A percentile compares a stretch with the other conserved stretches of the same genome.
Evolutionary conservation across 257 asterid species (phyloP).

Genomic region (Solanum dulcamara): DNA sequence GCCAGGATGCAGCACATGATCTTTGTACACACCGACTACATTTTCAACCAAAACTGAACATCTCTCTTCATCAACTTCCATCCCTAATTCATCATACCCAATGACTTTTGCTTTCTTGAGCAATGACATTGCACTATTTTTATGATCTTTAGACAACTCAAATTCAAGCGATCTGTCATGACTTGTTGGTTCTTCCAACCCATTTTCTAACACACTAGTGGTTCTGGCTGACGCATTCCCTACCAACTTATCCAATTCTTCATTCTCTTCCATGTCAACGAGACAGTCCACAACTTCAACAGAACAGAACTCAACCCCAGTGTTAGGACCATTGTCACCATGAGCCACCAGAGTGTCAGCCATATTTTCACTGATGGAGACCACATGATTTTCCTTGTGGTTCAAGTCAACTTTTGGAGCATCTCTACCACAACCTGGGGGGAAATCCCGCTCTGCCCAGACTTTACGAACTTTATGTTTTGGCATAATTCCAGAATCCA

Average conservation of each 20-base stretch:
- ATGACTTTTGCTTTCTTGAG: background rate
- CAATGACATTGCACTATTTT: background rate
- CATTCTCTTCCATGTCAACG: constrained; percentile 12
- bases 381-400: constrained; percentile 8
- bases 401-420: constrained; percentile 2
- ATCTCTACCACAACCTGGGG: constrained; percentile 47
- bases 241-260: constrained; percentile 27
- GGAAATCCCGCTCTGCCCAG: constrained; percentile 48
- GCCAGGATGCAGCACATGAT: background rate
- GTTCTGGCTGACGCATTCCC: constrained; percentile 12
- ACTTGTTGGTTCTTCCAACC: constrained; percentile 7
- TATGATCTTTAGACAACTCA: constrained; percentile 5
- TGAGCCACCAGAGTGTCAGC: background rate
- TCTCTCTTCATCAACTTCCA: constrained; percentile 6
- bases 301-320: constrained; percentile 9
- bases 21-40: background rate
- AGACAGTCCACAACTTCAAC: constrained; percentile 5
- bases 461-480: constrained; percentile 53
- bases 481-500: constrained; percentile 7
- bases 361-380: constrained; percentile 6
- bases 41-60: constrained; percentile 1
- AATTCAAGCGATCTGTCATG: constrained; percentile 14
- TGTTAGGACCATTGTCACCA: constrained; percentile 10
- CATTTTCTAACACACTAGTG: constrained; percentile 5
- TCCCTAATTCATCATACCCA: constrained; percentile 9